Evolutionary conservation across 2,329 filamentous ascomycete species (phyloP).

Genomic region (Lasiodiplodia sp.): DNA sequence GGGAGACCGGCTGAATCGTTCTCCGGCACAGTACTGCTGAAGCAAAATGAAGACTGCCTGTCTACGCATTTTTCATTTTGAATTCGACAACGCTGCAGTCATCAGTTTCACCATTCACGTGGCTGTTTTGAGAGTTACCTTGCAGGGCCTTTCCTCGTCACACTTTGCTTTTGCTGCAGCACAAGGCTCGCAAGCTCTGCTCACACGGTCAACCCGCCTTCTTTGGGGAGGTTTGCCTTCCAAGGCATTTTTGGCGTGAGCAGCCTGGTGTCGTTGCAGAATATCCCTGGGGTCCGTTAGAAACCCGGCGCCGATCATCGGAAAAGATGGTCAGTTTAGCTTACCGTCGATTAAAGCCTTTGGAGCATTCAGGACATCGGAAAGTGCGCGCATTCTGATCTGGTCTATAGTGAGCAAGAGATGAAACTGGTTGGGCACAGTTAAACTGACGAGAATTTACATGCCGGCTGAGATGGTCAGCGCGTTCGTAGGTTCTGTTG

Average conservation of each 20-base stretch:
- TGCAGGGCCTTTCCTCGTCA: constrained; percentile 40
- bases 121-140: constrained; percentile 33
- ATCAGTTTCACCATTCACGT: background rate
- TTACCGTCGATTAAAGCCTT: constrained; percentile 39
- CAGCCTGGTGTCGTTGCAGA: constrained; percentile 40
- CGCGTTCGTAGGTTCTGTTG: constrained; percentile 39
- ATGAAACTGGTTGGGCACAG: too few species aligned
- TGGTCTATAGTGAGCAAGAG: background rate
- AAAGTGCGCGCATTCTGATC: constrained; percentile 40
- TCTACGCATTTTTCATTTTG: constrained; percentile 30
- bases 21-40: constrained; percentile 35
- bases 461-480: constrained; percentile 42
- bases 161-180: constrained; percentile 44
- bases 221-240: constrained; percentile 35
- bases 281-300: constrained; percentile 34
- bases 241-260: constrained; percentile 38
- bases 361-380: constrained; percentile 40
- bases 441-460: constrained; percentile 38
- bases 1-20: constrained; percentile 33
- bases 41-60: constrained; percentile 31
- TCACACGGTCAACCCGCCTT: constrained; percentile 36
- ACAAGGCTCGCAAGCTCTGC: constrained; percentile 43
- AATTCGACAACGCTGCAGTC: constrained; percentile 29
- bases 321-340: background rate
- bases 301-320: background rate